These are phyloP conservation scores for Otatea glauca DNA, from an alignment of 176 grass and related monocot genomes.

Conservation along the genomic window DNA sequence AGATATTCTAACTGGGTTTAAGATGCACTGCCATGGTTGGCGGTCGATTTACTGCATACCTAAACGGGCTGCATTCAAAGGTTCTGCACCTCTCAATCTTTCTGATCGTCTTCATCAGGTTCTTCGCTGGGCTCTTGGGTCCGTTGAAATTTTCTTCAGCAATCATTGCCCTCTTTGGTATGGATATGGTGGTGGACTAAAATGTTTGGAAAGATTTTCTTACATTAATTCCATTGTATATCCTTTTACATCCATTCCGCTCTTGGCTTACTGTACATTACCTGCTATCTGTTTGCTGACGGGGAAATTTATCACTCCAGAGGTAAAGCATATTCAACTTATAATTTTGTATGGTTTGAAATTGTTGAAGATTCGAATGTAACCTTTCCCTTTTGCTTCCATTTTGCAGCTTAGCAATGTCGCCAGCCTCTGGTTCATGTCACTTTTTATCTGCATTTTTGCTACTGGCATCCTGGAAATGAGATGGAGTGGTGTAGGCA, in stretches of 20 bases:
- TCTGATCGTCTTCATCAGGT: constrained; percentile 80
- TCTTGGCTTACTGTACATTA: constrained; percentile 74
- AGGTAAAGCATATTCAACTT: constrained; percentile 46
- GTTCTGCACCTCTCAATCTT: constrained; percentile 78
- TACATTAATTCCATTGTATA: constrained; percentile 76
- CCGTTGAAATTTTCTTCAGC: constrained; percentile 82
- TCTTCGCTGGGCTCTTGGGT: constrained; percentile 78
- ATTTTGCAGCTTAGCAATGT: constrained; percentile 62
- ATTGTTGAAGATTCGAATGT: constrained; percentile 16
- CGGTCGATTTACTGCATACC: constrained; percentile 79
- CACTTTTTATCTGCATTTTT: constrained; percentile 75
- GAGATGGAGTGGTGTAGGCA: constrained; percentile 76
- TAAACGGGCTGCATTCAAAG: constrained; percentile 66
- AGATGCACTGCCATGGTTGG: constrained; percentile 85
- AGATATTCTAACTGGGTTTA: constrained; percentile 81
- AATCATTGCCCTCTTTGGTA: constrained; percentile 81
- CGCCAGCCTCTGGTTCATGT: constrained; percentile 76
- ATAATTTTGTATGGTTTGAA: background rate
- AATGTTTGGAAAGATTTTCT: constrained; percentile 71
- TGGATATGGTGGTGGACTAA: constrained; percentile 68
- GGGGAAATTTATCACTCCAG: constrained; percentile 72
- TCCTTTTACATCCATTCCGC: constrained; percentile 72
- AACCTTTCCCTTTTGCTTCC: background rate
- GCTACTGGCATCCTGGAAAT: constrained; percentile 71
- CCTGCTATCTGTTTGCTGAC: constrained; percentile 75